Evolutionary conservation across 2,329 filamentous ascomycete genomes (phyloP), one percentile per base, ranked within the genome.

Genomic region (Aspergillus viridinutans): DNA sequence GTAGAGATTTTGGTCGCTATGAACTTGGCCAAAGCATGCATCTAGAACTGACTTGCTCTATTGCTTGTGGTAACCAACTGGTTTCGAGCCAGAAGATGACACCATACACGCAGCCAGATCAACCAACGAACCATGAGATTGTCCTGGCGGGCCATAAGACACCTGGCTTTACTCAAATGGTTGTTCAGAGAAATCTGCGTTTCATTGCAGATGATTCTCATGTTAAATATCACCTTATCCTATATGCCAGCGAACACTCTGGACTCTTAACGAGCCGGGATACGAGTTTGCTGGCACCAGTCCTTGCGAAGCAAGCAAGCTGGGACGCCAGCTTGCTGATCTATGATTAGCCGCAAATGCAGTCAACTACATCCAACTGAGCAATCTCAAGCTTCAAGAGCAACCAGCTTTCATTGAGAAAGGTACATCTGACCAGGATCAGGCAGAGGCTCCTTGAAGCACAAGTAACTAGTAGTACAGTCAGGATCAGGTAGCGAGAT

Each of bases 391-490:
- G 21, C 9, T 47, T 14, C 23, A 26, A 14, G 21, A 47, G 43
- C 43, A 47, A 47, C 43, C 43, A 14, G 43, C 43, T 47, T 47
- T 47, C 43, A 47, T 23, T 47, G 43, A 14, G 43, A 47, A 47
- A 47, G 23, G 14, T 26, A 47, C 23, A 25, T 47, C 43, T 25
- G 43, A 47, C 43, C 14, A 23, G 25, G 23, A 47, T 47, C 10
- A 47, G 43, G 14, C 43, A 47, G 43, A 47, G 21, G 21, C 43
- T 23, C 43, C 20, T 25, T 52, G 43, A 60, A 59, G 54, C 45
- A 52, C 49, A 54, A 57, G 21, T 28, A 49, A 42, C 52, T 64
- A 66, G 57, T 64, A 56, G 57, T 64, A 66, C 64, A 66, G 32
- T 58, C 56, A 58, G 53, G 52, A 48, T 50, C 48, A 57, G 21